phyloP scores from a whole-genome alignment of 2,329 filamentous ascomycete genomes.

The Didymella keratinophila region DNA sequence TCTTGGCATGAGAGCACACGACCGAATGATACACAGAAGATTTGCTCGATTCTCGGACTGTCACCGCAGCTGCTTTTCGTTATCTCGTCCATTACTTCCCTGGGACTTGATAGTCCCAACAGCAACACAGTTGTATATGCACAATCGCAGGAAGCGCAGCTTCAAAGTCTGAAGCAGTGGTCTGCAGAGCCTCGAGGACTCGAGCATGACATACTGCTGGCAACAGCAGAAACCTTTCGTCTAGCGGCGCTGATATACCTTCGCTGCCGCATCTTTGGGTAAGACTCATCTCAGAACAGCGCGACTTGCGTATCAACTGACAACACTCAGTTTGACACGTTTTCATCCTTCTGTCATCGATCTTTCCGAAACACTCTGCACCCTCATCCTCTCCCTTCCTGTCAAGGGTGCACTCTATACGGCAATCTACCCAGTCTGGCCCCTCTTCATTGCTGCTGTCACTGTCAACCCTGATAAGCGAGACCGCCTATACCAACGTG shows the following conservation, averaged over 20 bases:
- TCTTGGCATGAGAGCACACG: slow-evolving; percentile 36
- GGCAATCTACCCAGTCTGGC: slow-evolving; percentile 46
- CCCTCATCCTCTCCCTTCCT: slow-evolving; percentile 37
- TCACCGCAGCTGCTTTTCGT: slow-evolving; percentile 42
- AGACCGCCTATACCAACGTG: slow-evolving; percentile 41
- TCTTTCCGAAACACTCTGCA: slow-evolving; percentile 37
- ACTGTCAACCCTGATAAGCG: slow-evolving; percentile 44
- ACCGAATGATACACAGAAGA: slow-evolving; percentile 32
- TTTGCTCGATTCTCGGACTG: slow-evolving; percentile 37
- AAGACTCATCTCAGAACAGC: slow-evolving; percentile 8
- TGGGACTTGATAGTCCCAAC: slow-evolving; percentile 26
- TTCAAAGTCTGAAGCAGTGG: slow-evolving; percentile 42
- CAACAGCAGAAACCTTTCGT: slow-evolving; percentile 43
- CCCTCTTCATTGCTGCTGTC: slow-evolving; percentile 44
- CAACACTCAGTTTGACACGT: slow-evolving; percentile 35
- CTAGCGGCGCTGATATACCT: slow-evolving; percentile 45
- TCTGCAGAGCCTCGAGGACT: slow-evolving; percentile 33
- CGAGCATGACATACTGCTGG: slow-evolving; percentile 37
- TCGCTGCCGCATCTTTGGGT: slow-evolving; percentile 44
- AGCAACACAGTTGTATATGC: slow-evolving; percentile 35
- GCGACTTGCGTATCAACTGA: slow-evolving; percentile 6
- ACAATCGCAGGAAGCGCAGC: slow-evolving; percentile 36
- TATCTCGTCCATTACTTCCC: slow-evolving; percentile 40
- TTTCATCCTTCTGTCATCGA: slow-evolving; percentile 42
- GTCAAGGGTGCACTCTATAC: slow-evolving; percentile 45